Conservation (phyloP, 2,329 filamentous ascomycete species). For the Uncinocarpus reesii region DNA sequence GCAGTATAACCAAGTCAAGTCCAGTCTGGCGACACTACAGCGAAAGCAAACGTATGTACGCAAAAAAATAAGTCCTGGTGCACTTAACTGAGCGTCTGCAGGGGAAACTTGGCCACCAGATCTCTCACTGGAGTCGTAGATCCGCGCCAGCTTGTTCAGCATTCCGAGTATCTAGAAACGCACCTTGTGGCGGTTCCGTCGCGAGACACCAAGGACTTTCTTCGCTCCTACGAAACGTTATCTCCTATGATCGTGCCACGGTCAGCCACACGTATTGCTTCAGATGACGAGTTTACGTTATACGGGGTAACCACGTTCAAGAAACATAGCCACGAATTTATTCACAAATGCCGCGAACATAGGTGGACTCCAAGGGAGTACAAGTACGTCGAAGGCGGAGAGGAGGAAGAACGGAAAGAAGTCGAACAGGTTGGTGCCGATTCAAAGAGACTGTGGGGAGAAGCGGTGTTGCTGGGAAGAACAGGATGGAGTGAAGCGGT, state of each 20-base stretch:
- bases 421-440: conserved; percentile 71
- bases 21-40: conserved; percentile 68
- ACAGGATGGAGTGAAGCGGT: conserved; percentile 95
- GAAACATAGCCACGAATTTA: conserved; percentile 76
- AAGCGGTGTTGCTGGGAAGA: conserved; percentile 73
- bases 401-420: conserved; percentile 80
- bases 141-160: conserved; percentile 66
- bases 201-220: conserved; percentile 72
- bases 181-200: conserved; percentile 83
- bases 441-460: conserved; percentile 84
- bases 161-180: conserved; percentile 94
- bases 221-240: conserved; percentile 79
- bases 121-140: conserved; percentile 84
- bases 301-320: conserved; percentile 89
- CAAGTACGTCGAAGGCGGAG: conserved; percentile 81
- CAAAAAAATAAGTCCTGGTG: too few relatives aligned
- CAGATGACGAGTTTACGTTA: conserved; percentile 81
- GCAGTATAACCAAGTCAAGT: conserved; percentile 88
- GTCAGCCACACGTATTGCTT: conserved; percentile 65
- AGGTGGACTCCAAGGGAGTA: conserved; percentile 94
- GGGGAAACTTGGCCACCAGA: conserved; percentile 86
- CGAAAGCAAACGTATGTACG: conserved; percentile 71
- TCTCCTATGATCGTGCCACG: conserved; percentile 88
- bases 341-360: conserved; percentile 82
- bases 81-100: too few relatives aligned